Percentiles rank a stretch among this genome's conserved stretches.
phyloP scores from a whole-genome alignment of 768 basidiomycete genomes.

The Trametes villosa region DNA sequence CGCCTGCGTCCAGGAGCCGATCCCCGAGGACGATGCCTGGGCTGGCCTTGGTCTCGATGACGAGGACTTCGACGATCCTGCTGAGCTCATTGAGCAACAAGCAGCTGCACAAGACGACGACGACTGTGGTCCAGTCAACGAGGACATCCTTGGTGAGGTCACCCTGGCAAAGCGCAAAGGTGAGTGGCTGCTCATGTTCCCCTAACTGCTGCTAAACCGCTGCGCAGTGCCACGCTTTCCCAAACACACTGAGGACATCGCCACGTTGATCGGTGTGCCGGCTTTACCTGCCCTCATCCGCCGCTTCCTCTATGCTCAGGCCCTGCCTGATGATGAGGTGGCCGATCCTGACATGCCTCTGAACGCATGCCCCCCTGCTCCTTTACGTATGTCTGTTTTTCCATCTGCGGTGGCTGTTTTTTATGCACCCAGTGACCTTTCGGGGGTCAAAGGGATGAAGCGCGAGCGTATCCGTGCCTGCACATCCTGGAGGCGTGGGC shows the following conservation, averaged over 20 bases:
- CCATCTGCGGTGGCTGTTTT: constrained; percentile 22
- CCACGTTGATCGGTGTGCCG: background rate
- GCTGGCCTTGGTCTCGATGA: background rate
- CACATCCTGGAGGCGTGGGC: constrained; percentile 28
- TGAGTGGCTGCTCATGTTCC: background rate
- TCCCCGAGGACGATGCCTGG: background rate
- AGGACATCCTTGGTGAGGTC: background rate
- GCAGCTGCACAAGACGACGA: background rate
- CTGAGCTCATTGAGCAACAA: background rate
- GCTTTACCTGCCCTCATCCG: background rate
- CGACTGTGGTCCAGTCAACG: background rate
- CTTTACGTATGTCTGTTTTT: background rate
- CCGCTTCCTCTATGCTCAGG: background rate
- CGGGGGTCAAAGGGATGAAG: constrained; percentile 33
- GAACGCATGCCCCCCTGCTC: background rate
- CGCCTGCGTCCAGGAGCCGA: background rate
- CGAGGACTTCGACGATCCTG: background rate
- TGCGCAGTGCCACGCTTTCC: background rate
- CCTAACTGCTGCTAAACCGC: background rate
- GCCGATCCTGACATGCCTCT: background rate
- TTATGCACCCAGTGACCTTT: constrained; percentile 35
- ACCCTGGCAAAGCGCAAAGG: background rate
- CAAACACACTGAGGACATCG: background rate
- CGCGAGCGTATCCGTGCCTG: constrained; percentile 28
- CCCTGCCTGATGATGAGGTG: background rate